Evolutionary conservation across 2,329 filamentous ascomycete species (phyloP).

Genomic region (Sclerotinia minor): DNA sequence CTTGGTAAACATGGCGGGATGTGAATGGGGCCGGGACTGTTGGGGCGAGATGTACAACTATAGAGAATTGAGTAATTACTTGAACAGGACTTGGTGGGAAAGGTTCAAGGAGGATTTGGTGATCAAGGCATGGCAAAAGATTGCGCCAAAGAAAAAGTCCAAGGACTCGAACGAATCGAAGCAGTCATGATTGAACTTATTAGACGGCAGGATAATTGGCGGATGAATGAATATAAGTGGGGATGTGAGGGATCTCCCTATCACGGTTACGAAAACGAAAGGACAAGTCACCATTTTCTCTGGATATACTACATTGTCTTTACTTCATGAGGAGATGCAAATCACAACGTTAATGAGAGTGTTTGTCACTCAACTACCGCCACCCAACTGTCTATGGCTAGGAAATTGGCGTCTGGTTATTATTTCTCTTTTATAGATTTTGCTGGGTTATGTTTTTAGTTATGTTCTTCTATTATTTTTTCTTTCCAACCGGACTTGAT

Average conservation of each 20-base stretch:
- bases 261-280: constrained; percentile 15
- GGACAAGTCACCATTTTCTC: constrained; percentile 8
- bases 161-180: constrained; percentile 33
- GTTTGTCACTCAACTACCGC: background rate
- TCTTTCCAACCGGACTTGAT: background rate
- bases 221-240: constrained; percentile 5
- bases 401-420: constrained; percentile 7
- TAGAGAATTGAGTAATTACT: constrained; percentile 83
- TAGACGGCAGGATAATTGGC: background rate
- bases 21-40: constrained; percentile 94
- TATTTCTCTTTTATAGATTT: constrained; percentile 2
- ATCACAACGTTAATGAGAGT: constrained; percentile 16
- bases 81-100: constrained; percentile 85
- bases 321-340: constrained; percentile 10
- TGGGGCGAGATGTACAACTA: constrained; percentile 98
- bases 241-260: background rate
- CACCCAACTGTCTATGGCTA: background rate
- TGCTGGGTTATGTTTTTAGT: background rate
- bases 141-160: constrained; percentile 52
- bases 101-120: constrained; percentile 63
- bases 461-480: background rate
- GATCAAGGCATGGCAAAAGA: constrained; percentile 59
- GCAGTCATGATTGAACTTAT: background rate
- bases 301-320: constrained; percentile 20
- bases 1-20: constrained; percentile 97